Percentiles rank a stretch among this genome's conserved stretches.
Conservation (phyloP, 805 yeast species). For the Ogataea pignaliae region DNA sequence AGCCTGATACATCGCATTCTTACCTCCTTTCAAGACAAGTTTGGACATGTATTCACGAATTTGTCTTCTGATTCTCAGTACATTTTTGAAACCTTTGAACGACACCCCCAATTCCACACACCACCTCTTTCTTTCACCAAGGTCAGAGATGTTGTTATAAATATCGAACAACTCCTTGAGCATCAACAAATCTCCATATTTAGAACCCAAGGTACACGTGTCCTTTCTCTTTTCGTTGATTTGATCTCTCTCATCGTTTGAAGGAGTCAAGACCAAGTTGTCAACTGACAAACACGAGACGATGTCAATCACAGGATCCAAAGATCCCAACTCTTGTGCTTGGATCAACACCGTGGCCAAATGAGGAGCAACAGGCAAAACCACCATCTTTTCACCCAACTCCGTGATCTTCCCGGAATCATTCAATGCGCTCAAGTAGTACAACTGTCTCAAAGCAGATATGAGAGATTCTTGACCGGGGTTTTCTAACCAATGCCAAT, state of each 20-base stretch:
- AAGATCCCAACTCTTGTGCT: constrained; percentile 50
- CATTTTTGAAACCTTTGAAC: constrained; percentile 76
- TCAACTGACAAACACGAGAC: constrained; percentile 93
- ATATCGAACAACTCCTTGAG: constrained; percentile 71
- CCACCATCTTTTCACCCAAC: constrained; percentile 81
- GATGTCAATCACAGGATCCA: constrained; percentile 74
- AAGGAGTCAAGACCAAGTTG: constrained; percentile 75
- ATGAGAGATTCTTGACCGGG: constrained; percentile 78
- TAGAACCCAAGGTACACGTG: constrained; percentile 64
- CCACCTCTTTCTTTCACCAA: constrained; percentile 69
- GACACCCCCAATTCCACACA: constrained; percentile 75
- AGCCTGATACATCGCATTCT: constrained; percentile 24
- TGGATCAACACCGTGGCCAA: constrained; percentile 77
- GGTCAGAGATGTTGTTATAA: constrained; percentile 40
- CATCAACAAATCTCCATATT: constrained; percentile 79
- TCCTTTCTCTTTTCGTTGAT: constrained; percentile 71
- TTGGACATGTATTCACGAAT: constrained; percentile 61
- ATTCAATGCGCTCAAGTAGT: constrained; percentile 73
- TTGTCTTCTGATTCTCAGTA: constrained; percentile 69
- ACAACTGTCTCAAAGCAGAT: constrained; percentile 74
- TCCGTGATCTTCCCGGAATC: constrained; percentile 71
- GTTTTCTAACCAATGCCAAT: constrained; percentile 90
- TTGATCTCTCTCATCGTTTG: constrained; percentile 77
- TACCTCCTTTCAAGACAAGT: constrained; percentile 33
- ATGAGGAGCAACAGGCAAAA: constrained; percentile 89